Evolutionary conservation across 2,329 filamentous ascomycete genomes (phyloP).

Genomic region (Botrytis galanthina): DNA sequence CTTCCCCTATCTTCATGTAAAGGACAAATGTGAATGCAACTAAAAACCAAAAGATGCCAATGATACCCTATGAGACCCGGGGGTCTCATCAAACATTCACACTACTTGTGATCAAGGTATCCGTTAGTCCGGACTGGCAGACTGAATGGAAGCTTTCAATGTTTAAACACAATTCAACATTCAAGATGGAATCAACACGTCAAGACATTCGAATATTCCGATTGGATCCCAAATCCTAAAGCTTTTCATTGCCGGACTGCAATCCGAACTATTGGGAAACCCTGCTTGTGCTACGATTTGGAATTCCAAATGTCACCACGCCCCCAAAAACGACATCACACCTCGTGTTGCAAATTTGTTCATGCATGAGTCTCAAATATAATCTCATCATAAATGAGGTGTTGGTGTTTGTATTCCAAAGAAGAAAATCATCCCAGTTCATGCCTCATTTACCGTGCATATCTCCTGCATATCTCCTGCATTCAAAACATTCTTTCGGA

Average conservation of each 20-base stretch:
- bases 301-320: not conserved
- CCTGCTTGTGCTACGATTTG: conserved; percentile 1
- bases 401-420: not conserved
- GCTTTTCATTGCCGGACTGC: not conserved
- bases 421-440: not conserved
- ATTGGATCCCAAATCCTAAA: not conserved
- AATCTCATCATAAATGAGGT: conserved; percentile 7
- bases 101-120: not conserved
- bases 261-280: not conserved
- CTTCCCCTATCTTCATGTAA: not conserved
- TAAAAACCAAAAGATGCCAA: not conserved
- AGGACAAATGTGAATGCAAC: not conserved
- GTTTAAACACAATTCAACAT: not conserved
- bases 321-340: not conserved
- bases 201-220: not conserved
- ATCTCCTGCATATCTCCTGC: too few species aligned
- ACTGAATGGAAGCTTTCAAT: not conserved
- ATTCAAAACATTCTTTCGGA: conserved; percentile 5
- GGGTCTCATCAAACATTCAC: not conserved
- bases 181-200: not conserved
- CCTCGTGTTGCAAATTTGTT: conserved; percentile 10
- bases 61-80: not conserved
- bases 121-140: not conserved
- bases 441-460: conserved; percentile 2
- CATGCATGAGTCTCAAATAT: not conserved